These are phyloP conservation scores for Solanum arcanum DNA, from an alignment of 257 asterid genomes.

Conservation along the genomic window DNA sequence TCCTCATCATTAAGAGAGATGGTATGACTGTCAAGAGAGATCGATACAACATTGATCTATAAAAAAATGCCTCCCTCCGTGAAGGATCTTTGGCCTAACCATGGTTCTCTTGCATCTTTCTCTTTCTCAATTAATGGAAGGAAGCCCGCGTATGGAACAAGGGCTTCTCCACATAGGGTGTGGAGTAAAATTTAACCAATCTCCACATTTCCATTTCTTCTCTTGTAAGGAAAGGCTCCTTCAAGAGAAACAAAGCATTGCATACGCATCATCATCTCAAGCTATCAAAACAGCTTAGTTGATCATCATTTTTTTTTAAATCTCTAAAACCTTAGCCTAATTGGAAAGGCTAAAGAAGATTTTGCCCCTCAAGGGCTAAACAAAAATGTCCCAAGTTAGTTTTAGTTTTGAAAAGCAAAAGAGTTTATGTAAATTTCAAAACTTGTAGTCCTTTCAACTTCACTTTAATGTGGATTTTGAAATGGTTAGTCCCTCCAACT, in stretches of 20 bases:
- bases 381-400: background rate
- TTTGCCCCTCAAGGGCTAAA: background rate
- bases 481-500: conserved; percentile 19
- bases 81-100: conserved; percentile 79
- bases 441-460: conserved; percentile 13
- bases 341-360: conserved; percentile 28
- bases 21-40: conserved; percentile 8
- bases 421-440: background rate
- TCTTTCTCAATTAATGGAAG: conserved; percentile 10
- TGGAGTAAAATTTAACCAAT: conserved; percentile 9
- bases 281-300: conserved; percentile 23
- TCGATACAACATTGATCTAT: conserved; percentile 16
- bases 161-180: conserved; percentile 46
- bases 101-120: conserved; percentile 50
- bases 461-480: conserved; percentile 20
- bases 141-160: conserved; percentile 30
- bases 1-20: conserved; percentile 54
- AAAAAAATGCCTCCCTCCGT: conserved; percentile 4
- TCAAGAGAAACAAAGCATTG: conserved; percentile 38
- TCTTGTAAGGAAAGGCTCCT: conserved; percentile 74
- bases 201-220: conserved; percentile 14
- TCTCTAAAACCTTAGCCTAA: conserved; percentile 12
- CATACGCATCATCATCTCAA: conserved; percentile 33
- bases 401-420: background rate
- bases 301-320: background rate